Conservation (phyloP, 2,329 filamentous ascomycete species). For the Fusarium sp. region DNA sequence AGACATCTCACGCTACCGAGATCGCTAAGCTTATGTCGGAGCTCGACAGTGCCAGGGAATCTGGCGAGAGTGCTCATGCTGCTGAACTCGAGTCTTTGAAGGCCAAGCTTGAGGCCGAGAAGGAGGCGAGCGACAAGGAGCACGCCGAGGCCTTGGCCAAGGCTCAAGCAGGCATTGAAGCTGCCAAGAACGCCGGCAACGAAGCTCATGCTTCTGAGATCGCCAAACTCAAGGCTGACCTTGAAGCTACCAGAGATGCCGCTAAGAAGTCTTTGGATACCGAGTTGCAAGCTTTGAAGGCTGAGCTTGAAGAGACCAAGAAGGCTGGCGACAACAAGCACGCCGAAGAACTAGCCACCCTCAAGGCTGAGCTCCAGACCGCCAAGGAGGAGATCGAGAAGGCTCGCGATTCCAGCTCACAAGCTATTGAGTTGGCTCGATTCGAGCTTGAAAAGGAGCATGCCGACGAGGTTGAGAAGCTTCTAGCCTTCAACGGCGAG, state of each 20-base stretch:
- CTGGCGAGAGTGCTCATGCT: slow-evolving; percentile 43
- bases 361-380: slow-evolving; percentile 45
- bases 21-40: slow-evolving; percentile 43
- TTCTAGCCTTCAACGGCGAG: slow-evolving; percentile 56
- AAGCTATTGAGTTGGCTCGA: slow-evolving; percentile 59
- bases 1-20: slow-evolving; percentile 46
- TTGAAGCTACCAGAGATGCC: slow-evolving; percentile 46
- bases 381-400: slow-evolving; percentile 57
- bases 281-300: slow-evolving; percentile 54
- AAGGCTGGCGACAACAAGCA: slow-evolving; percentile 52
- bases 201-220: slow-evolving; percentile 47
- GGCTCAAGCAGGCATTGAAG: slow-evolving; percentile 48
- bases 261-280: slow-evolving; percentile 48
- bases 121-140: slow-evolving; percentile 53
- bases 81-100: slow-evolving; percentile 56
- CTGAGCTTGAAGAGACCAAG: slow-evolving; percentile 56
- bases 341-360: slow-evolving; percentile 48
- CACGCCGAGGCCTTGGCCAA: slow-evolving; percentile 46
- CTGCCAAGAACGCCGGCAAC: slow-evolving; percentile 46
- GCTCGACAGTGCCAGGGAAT: slow-evolving; percentile 48
- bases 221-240: slow-evolving; percentile 47
- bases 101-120: slow-evolving; percentile 55
- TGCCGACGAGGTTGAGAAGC: slow-evolving; percentile 60
- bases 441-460: slow-evolving; percentile 59
- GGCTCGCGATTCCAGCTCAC: slow-evolving; percentile 55